A percentile compares a stretch with the other conserved stretches of the same genome.
These are phyloP conservation scores for Leccinum arenicola DNA, from an alignment of 768 basidiomycete genomes.

Conservation along the genomic window DNA sequence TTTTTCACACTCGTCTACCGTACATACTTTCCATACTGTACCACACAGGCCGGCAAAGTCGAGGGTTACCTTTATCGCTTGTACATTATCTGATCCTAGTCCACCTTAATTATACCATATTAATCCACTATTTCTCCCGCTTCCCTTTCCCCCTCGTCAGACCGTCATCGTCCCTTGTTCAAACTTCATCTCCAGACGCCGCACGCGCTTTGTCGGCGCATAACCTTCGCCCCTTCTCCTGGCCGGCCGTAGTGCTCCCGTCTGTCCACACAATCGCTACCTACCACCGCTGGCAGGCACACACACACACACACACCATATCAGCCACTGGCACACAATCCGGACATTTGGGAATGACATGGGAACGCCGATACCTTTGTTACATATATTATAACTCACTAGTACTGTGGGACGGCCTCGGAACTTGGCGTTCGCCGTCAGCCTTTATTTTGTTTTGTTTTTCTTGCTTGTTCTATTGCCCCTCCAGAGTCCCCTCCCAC, in stretches of 20 bases:
- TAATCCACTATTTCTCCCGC: constrained; percentile 22
- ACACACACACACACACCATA: not conserved
- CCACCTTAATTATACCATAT: constrained; percentile 35
- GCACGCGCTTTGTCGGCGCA: not conserved
- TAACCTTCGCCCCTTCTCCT: not conserved
- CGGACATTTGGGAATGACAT: constrained; percentile 1
- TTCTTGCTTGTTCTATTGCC: not conserved
- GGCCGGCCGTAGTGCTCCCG: not conserved
- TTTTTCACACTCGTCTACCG: constrained; percentile 27
- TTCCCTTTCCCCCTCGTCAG: not conserved
- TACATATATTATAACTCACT: not conserved
- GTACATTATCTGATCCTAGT: constrained; percentile 30
- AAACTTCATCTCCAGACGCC: not conserved
- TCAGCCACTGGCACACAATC: not conserved
- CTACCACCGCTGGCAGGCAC: constrained; percentile 3
- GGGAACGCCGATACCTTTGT: constrained; percentile 4
- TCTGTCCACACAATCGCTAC: not conserved
- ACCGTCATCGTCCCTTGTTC: not conserved
- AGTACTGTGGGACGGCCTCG: constrained; percentile 9
- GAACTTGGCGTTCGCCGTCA: constrained; percentile 3
- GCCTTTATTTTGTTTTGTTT: not conserved
- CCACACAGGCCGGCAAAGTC: constrained; percentile 9
- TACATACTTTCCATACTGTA: constrained; percentile 27
- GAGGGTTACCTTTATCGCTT: constrained; percentile 20
- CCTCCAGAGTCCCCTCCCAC: constrained; percentile 8